A percentile compares a stretch with the other conserved stretches of the same genome.
phyloP scores from a whole-genome alignment of 2,329 filamentous ascomycete species.

The Aureobasidium leucospermi region DNA sequence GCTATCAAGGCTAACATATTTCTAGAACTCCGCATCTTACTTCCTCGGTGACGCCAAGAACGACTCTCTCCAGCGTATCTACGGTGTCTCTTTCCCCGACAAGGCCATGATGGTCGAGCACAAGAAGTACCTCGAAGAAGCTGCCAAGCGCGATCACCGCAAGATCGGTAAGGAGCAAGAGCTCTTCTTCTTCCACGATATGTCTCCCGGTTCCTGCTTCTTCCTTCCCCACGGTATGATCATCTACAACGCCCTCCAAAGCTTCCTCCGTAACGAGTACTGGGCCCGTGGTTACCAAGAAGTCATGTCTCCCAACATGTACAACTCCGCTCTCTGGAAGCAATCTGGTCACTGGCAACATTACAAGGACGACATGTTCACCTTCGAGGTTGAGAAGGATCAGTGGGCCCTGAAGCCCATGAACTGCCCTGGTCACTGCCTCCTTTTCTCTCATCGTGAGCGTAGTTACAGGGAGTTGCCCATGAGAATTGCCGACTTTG shows the following conservation, averaged over 20 bases:
- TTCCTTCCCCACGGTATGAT: conserved; percentile 86
- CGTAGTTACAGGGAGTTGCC: conserved; percentile 86
- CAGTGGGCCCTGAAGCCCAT: conserved; percentile 86
- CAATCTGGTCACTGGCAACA: conserved; percentile 89
- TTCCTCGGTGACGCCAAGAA: conserved; percentile 92
- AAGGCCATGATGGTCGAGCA: conserved; percentile 93
- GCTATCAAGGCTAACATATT: not conserved
- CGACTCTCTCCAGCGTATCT: conserved; percentile 92
- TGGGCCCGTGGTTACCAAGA: conserved; percentile 91
- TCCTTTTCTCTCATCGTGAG: conserved; percentile 77
- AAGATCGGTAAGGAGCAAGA: conserved; percentile 94
- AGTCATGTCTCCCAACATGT: conserved; percentile 95
- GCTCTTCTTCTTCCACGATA: conserved; percentile 92
- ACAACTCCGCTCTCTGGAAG: conserved; percentile 88
- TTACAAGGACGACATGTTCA: conserved; percentile 94
- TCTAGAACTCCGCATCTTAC: conserved; percentile 67
- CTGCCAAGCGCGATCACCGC: conserved; percentile 93
- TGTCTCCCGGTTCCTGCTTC: conserved; percentile 89
- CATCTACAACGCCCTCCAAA: conserved; percentile 84
- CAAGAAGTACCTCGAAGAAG: conserved; percentile 91
- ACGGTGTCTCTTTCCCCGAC: conserved; percentile 93
- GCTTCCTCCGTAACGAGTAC: conserved; percentile 79
- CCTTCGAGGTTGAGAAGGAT: conserved; percentile 76
- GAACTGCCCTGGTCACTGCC: conserved; percentile 94
- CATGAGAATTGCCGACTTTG: conserved; percentile 90